Evolutionary conservation across 768 basidiomycete genomes (phyloP).

Genomic region (Lactarius psammicola): DNA sequence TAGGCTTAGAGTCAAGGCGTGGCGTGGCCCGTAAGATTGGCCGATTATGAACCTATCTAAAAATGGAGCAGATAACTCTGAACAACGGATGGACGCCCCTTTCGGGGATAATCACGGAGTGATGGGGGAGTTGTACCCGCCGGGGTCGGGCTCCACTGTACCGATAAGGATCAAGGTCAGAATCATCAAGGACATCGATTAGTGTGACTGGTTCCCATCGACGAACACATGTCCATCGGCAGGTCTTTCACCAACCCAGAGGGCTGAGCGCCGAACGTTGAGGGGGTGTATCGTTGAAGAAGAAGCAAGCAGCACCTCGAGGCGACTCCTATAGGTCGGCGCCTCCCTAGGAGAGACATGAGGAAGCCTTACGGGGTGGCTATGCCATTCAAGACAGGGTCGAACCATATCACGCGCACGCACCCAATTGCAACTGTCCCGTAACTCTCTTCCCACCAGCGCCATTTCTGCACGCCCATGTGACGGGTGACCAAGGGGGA

Average conservation of each 20-base stretch:
- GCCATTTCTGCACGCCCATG: slow-evolving; percentile 18
- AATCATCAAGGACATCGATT: slow-evolving; percentile 15
- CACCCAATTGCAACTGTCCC: slow-evolving; percentile 10
- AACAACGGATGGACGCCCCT: not conserved
- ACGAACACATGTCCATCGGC: not conserved
- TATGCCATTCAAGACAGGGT: slow-evolving; percentile 10
- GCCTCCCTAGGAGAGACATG: slow-evolving; percentile 16
- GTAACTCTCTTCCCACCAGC: slow-evolving; percentile 16
- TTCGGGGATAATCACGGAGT: slow-evolving; percentile 14
- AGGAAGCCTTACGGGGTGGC: slow-evolving; percentile 27
- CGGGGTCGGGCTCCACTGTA: slow-evolving; percentile 4
- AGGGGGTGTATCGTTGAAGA: slow-evolving; percentile 1
- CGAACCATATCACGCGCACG: slow-evolving; percentile 15
- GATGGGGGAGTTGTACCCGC: slow-evolving; percentile 8
- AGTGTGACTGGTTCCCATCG: slow-evolving; percentile 6
- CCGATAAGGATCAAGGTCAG: slow-evolving; percentile 26
- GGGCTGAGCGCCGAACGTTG: slow-evolving; percentile 3
- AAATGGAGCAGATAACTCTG: slow-evolving; percentile 10
- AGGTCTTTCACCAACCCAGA: not conserved
- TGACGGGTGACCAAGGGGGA: slow-evolving; percentile 8
- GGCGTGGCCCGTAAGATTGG: slow-evolving; percentile 3
- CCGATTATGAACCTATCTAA: slow-evolving; percentile 4
- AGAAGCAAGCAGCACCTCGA: slow-evolving; percentile 17
- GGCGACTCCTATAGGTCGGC: slow-evolving; percentile 16
- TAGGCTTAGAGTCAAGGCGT: not conserved